Percentiles rank a stretch among this genome's conserved stretches.
Evolutionary conservation across 148 eudicot genomes (phyloP).

Genomic region (Vaccinium darrowii): DNA sequence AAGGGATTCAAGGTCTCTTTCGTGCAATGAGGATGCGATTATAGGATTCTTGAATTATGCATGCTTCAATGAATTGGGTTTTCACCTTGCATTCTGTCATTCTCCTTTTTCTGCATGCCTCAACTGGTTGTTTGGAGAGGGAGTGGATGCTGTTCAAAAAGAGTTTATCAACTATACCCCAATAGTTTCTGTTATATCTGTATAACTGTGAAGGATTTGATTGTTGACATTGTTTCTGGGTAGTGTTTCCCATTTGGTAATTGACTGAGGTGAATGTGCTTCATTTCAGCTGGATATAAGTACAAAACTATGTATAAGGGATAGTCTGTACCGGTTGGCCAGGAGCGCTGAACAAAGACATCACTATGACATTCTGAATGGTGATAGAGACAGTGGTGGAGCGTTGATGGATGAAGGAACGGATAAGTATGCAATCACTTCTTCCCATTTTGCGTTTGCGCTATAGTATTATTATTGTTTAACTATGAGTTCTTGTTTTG

Average conservation of each 20-base stretch:
- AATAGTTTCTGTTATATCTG: background rate
- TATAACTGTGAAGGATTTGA: background rate
- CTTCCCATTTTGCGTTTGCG: background rate
- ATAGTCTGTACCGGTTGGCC: conserved; percentile 88
- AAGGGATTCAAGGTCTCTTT: background rate
- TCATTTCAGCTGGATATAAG: conserved; percentile 64
- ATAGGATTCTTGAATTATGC: background rate
- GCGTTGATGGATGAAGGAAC: conserved; percentile 47
- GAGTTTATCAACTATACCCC: background rate
- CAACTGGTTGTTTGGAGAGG: background rate
- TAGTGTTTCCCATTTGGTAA: background rate
- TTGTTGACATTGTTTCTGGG: background rate
- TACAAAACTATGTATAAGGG: conserved; percentile 87
- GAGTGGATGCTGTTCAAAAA: background rate
- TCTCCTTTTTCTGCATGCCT: background rate
- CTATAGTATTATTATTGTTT: background rate
- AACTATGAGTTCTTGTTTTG: background rate
- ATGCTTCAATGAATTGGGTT: background rate
- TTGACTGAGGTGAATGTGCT: conserved; percentile 28
- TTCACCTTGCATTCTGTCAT: background rate
- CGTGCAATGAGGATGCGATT: background rate
- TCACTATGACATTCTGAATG: conserved; percentile 40
- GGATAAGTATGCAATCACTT: conserved; percentile 42
- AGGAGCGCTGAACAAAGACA: conserved; percentile 81
- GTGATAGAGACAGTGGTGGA: conserved; percentile 40